phyloP scores from a whole-genome alignment of 768 basidiomycete genomes.

The Podaxis mareebaensis region DNA sequence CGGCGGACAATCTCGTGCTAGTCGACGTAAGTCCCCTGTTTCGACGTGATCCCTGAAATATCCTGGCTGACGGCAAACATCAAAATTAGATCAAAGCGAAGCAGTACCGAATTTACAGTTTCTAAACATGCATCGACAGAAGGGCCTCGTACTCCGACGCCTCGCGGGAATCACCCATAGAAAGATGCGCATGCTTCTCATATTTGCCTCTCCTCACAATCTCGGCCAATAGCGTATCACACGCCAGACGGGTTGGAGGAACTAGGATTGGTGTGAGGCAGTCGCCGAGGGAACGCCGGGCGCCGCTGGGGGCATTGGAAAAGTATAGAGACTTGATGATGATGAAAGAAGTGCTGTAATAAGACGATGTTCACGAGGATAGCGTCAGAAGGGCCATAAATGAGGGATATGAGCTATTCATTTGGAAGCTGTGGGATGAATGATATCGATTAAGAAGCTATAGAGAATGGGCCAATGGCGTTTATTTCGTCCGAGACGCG shows the following conservation, averaged over 20 bases:
- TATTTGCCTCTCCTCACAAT: neutral
- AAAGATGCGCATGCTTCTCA: neutral
- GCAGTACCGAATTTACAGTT: constrained; percentile 32
- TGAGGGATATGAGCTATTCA: constrained; percentile 23
- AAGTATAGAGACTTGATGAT: neutral
- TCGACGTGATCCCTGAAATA: constrained; percentile 5
- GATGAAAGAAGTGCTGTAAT: neutral
- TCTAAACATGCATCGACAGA: constrained; percentile 21
- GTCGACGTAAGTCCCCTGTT: constrained; percentile 42
- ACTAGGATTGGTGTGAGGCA: neutral
- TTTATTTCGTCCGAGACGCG: constrained; percentile 16
- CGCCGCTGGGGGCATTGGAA: neutral
- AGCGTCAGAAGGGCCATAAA: neutral
- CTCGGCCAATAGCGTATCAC: constrained; percentile 9
- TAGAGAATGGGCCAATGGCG: constrained; percentile 11
- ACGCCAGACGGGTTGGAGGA: neutral
- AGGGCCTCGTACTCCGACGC: neutral
- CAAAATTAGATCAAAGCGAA: constrained; percentile 17
- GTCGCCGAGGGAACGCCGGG: constrained; percentile 1
- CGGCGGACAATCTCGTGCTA: constrained; percentile 55
- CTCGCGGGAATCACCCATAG: neutral
- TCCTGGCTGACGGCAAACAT: neutral
- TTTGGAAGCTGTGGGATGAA: constrained; percentile 6
- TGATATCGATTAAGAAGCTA: constrained; percentile 9
- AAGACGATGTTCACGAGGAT: neutral